A percentile compares a stretch with the other conserved stretches of the same genome.
These are phyloP conservation scores for Acephala macrosclerotiorum DNA, from an alignment of 2,329 filamentous ascomycete genomes.

Conservation along the genomic window DNA sequence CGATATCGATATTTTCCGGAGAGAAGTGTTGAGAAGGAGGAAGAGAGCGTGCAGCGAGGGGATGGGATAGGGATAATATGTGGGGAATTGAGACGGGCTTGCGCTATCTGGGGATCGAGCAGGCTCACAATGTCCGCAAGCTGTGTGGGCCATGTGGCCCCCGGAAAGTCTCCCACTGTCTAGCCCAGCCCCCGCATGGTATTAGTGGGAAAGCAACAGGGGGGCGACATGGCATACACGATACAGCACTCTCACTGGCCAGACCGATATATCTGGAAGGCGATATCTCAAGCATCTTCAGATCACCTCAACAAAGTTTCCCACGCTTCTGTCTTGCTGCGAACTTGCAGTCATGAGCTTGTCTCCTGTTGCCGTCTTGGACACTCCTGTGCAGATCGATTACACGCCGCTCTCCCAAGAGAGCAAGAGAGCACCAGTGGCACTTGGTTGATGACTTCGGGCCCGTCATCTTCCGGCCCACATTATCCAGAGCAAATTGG, in stretches of 20 bases:
- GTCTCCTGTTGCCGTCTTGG: not conserved
- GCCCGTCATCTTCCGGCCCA: constrained; percentile 33
- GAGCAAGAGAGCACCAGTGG: not conserved
- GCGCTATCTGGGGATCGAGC: not conserved
- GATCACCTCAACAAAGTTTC: not conserved
- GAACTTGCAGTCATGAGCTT: constrained; percentile 2
- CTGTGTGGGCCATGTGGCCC: not conserved
- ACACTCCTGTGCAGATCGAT: constrained; percentile 10
- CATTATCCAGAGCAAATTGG: constrained; percentile 7
- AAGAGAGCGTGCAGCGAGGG: constrained; percentile 9
- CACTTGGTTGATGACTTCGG: not conserved
- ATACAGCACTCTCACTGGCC: not conserved
- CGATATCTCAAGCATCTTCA: not conserved
- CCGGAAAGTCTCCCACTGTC: not conserved
- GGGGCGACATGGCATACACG: not conserved
- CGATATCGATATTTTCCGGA: constrained; percentile 3
- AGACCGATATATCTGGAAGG: not conserved
- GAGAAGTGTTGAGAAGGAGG: constrained; percentile 22
- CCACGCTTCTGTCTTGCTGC: constrained; percentile 1
- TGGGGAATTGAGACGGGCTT: not conserved
- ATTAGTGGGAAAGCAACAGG: not conserved
- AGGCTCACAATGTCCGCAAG: not conserved
- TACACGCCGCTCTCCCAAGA: not conserved
- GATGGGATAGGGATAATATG: not conserved
- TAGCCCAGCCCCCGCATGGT: constrained; percentile 8